phyloP scores from a whole-genome alignment of 768 basidiomycete species.

The Leccinum rimulosum region DNA sequence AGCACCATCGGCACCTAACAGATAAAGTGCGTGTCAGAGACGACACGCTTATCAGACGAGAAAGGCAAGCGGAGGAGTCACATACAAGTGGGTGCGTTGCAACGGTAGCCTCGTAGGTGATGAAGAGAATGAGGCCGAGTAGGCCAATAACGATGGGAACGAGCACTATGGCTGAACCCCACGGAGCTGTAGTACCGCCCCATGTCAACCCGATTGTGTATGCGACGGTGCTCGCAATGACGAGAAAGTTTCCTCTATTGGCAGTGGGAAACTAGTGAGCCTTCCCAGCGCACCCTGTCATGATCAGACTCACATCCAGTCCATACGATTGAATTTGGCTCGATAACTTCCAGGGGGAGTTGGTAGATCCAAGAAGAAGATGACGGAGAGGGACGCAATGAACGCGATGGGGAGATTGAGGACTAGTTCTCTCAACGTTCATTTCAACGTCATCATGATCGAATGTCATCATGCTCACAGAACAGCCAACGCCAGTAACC shows the following conservation, averaged over 20 bases:
- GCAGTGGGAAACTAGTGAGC: not conserved
- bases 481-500: slow-evolving; percentile 44
- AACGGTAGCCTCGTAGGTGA: slow-evolving; percentile 36
- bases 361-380: slow-evolving; percentile 33
- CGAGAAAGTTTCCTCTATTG: slow-evolving; percentile 36
- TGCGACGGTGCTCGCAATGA: slow-evolving; percentile 31
- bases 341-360: slow-evolving; percentile 31
- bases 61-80: not conserved
- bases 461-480: slow-evolving; percentile 26
- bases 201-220: slow-evolving; percentile 35
- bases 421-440: slow-evolving; percentile 22
- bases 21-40: not conserved
- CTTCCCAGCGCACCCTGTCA: not conserved
- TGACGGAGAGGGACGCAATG: slow-evolving; percentile 18
- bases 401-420: slow-evolving; percentile 39
- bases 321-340: slow-evolving; percentile 36
- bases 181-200: slow-evolving; percentile 43
- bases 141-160: slow-evolving; percentile 41
- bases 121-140: slow-evolving; percentile 34
- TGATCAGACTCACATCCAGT: slow-evolving; percentile 35
- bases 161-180: slow-evolving; percentile 41
- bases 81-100: slow-evolving; percentile 36
- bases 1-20: slow-evolving; percentile 34
- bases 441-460: not conserved
- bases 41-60: not conserved